These are phyloP conservation scores for Zhuliangozyma blackwelliae DNA, from an alignment of 1,139 yeast genomes.

Conservation along the genomic window DNA sequence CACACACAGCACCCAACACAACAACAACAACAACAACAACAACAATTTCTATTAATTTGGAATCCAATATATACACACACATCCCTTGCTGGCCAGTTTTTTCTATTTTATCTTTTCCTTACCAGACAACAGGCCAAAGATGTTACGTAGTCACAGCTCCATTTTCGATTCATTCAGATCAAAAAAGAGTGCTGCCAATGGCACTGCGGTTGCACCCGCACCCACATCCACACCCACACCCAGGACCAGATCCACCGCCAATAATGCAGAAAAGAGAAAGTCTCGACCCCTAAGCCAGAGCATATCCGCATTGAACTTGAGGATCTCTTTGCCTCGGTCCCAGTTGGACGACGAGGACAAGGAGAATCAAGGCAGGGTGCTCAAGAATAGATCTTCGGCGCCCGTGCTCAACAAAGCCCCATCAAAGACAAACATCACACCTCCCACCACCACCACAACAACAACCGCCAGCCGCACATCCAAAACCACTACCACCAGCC, in stretches of 20 bases:
- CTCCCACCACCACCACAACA: conserved; percentile 5
- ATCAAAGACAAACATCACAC: conserved; percentile 2
- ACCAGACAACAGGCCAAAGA: conserved; percentile 3
- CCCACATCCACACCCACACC: neutral
- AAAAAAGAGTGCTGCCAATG: conserved; percentile 9
- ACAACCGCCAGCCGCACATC: conserved; percentile 1
- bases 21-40: too few relatives aligned
- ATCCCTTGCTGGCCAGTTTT: too few relatives aligned
- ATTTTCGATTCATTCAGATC: conserved; percentile 21
- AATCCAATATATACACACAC: too few relatives aligned
- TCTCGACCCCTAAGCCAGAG: conserved; percentile 10
- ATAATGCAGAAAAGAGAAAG: conserved; percentile 2
- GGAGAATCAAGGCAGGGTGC: conserved; percentile 12
- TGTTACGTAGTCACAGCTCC: conserved; percentile 31
- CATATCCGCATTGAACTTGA: conserved; percentile 8
- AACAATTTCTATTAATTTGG: too few relatives aligned
- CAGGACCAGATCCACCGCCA: neutral
- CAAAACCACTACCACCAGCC: conserved; percentile 3
- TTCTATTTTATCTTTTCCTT: too few relatives aligned
- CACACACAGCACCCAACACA: too few relatives aligned
- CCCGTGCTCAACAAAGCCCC: conserved; percentile 16
- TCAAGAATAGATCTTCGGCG: conserved; percentile 21
- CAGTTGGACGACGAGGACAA: conserved; percentile 9
- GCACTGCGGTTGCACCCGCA: neutral
- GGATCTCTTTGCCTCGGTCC: conserved; percentile 4